Percentiles rank a stretch among this genome's conserved stretches.
Conservation (phyloP, 257 asterid species). For the Ophiorrhiza pumila region DNA sequence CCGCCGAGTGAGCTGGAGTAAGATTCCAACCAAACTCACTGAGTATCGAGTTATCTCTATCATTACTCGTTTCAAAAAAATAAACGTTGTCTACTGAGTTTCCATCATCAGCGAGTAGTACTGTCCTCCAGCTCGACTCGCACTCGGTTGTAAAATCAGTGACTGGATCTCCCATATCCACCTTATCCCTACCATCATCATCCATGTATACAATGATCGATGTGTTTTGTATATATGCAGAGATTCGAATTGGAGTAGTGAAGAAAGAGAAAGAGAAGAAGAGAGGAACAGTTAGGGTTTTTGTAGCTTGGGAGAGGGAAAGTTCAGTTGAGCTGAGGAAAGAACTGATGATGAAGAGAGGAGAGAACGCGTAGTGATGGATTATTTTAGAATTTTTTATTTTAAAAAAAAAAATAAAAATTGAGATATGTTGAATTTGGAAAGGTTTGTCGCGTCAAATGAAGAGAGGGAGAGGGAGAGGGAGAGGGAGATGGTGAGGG, state of each 20-base stretch:
- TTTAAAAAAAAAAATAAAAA: too few relatives aligned
- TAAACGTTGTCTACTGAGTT: conserved; percentile 29
- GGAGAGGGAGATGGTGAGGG: not conserved
- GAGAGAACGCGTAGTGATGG: conserved; percentile 16
- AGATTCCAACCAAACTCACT: conserved; percentile 74
- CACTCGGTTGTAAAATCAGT: conserved; percentile 35
- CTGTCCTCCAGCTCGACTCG: conserved; percentile 36
- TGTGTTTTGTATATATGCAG: not conserved
- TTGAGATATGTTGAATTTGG: conserved; percentile 10
- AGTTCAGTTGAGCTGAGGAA: not conserved
- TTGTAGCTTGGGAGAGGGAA: conserved; percentile 22
- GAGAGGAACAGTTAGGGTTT: conserved; percentile 39
- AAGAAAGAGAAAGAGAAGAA: not conserved
- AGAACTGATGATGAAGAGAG: not conserved
- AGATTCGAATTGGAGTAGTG: not conserved
- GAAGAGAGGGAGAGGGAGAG: not conserved
- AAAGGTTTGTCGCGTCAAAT: conserved; percentile 18
- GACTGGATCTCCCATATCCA: conserved; percentile 24
- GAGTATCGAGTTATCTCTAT: conserved; percentile 36
- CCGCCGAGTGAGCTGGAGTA: conserved; percentile 19
- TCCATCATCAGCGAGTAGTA: conserved; percentile 24
- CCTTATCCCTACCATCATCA: conserved; percentile 26
- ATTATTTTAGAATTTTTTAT: not conserved
- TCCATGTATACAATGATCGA: conserved; percentile 14
- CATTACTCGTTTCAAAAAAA: conserved; percentile 38